phyloP scores from a whole-genome alignment of 2,329 filamentous ascomycete species.

The Fonsecaea erecta region DNA sequence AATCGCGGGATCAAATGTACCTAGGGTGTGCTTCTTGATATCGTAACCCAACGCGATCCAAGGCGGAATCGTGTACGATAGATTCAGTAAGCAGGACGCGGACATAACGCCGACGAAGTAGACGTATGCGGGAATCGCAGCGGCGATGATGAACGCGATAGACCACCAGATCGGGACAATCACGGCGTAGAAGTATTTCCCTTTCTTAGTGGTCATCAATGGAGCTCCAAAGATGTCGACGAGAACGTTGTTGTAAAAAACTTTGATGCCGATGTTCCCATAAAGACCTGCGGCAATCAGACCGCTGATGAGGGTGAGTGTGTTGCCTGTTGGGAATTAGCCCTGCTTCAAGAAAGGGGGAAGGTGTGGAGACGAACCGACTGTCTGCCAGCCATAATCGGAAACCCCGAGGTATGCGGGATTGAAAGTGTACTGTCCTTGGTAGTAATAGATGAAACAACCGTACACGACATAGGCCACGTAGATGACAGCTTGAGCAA shows the following conservation, averaged over 20 bases:
- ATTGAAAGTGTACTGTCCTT: constrained; percentile 8
- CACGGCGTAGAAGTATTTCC: background rate
- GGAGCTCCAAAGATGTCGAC: background rate
- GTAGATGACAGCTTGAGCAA: background rate
- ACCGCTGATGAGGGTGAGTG: background rate
- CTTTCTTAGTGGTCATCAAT: background rate
- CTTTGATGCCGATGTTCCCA: constrained; percentile 5
- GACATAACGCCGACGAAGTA: constrained; percentile 4
- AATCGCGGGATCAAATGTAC: background rate
- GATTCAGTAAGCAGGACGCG: background rate
- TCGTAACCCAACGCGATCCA: constrained; percentile 1
- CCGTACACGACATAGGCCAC: constrained; percentile 1
- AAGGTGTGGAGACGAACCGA: background rate
- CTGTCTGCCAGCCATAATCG: constrained; percentile 9
- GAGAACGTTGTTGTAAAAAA: constrained; percentile 1
- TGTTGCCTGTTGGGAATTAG: constrained; percentile 4
- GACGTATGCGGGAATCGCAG: background rate
- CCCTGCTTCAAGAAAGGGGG: background rate
- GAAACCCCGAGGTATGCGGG: background rate
- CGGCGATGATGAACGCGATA: constrained; percentile 2
- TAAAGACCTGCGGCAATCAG: constrained; percentile 1
- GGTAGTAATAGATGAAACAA: constrained; percentile 6
- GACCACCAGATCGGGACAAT: constrained; percentile 4
- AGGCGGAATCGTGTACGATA: constrained; percentile 6
- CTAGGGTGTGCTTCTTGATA: background rate